These are phyloP conservation scores for Boletus rex-veris DNA, from an alignment of 768 basidiomycete genomes.

Conservation along the genomic window DNA sequence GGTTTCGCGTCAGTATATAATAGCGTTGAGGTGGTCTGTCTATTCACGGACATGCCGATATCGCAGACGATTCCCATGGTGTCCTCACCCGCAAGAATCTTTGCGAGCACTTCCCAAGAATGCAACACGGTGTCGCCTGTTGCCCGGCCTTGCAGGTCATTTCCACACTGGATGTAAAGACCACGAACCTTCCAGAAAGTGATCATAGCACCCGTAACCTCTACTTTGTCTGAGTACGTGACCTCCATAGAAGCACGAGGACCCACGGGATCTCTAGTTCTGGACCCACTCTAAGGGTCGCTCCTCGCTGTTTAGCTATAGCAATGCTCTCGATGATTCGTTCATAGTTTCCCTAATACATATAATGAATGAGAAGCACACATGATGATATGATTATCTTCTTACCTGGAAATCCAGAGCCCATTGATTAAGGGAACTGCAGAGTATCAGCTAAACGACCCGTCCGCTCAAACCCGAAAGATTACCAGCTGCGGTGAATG, in stretches of 20 bases:
- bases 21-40: neutral
- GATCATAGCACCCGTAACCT: constrained; percentile 96
- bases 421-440: constrained; percentile 94
- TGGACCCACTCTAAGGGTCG: constrained; percentile 90
- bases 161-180: neutral
- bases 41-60: constrained; percentile 80
- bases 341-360: constrained; percentile 80
- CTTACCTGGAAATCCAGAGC: constrained; percentile 88
- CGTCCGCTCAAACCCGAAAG: neutral
- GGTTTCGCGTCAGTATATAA: constrained; percentile 1
- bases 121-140: constrained; percentile 93
- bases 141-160: neutral
- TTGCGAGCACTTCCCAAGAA: constrained; percentile 97
- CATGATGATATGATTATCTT: neutral
- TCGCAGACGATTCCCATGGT: constrained; percentile 90
- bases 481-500: constrained; percentile 24
- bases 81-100: constrained; percentile 77
- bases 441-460: constrained; percentile 10
- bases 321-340: constrained; percentile 85
- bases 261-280: constrained; percentile 92
- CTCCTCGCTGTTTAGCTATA: constrained; percentile 85
- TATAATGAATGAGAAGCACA: neutral
- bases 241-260: neutral
- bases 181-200: constrained; percentile 85
- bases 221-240: constrained; percentile 36